phyloP scores from a whole-genome alignment of 108 stramenopile species.

The Chaetoceros muelleri region DNA sequence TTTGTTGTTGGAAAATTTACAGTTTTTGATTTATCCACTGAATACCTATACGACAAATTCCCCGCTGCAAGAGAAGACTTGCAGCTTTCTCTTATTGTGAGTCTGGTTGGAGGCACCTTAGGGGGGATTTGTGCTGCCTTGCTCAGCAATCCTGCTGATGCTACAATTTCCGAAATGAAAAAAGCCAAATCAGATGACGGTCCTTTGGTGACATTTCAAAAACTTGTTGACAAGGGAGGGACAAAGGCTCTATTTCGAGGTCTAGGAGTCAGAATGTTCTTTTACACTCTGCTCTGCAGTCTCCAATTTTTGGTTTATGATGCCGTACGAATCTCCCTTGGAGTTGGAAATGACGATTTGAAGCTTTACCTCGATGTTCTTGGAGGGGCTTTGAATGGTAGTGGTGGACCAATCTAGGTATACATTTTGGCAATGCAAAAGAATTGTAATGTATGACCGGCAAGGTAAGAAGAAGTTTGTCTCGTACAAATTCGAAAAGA shows the following conservation, averaged over 20 bases:
- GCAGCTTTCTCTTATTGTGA: constrained; percentile 47
- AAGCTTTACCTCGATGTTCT: constrained; percentile 70
- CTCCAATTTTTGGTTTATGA: constrained; percentile 66
- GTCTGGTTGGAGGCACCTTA: constrained; percentile 46
- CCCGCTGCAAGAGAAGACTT: constrained; percentile 67
- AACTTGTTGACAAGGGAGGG: constrained; percentile 24
- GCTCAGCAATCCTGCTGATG: constrained; percentile 62
- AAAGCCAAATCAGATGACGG: constrained; percentile 47
- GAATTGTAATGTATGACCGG: neutral
- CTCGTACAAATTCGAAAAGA: neutral
- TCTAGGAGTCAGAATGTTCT: constrained; percentile 45
- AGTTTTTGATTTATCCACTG: constrained; percentile 43
- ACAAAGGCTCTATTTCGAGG: constrained; percentile 34
- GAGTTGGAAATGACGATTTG: constrained; percentile 64
- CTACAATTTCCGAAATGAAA: constrained; percentile 60
- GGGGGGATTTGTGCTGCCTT: constrained; percentile 56
- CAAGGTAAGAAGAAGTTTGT: neutral
- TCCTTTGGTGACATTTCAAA: constrained; percentile 32
- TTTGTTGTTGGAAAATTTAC: constrained; percentile 47
- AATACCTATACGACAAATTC: constrained; percentile 34
- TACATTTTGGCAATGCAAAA: too few relatives aligned
- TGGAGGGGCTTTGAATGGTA: constrained; percentile 30
- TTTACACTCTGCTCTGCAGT: constrained; percentile 59
- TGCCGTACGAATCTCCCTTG: constrained; percentile 43
- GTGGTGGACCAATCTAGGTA: constrained; percentile 20